Conservation (phyloP, 2,329 filamentous ascomycete species). For the Apiospora koreana region DNA sequence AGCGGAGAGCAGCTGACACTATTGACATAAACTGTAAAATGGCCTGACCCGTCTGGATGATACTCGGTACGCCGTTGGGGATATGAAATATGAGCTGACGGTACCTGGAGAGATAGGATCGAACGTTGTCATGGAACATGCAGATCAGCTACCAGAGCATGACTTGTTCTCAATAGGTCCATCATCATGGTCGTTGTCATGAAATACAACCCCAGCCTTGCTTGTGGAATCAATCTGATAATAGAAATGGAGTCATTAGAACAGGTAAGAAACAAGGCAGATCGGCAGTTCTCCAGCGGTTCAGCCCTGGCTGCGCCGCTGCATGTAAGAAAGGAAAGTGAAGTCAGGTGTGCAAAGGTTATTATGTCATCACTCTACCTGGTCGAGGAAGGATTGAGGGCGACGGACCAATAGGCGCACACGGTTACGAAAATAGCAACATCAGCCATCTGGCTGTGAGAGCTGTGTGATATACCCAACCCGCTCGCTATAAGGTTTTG, state of each 20-base stretch:
- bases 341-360: conserved; percentile 1
- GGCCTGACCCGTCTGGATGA: background rate
- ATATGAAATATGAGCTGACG: background rate
- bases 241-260: background rate
- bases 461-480: background rate
- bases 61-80: background rate
- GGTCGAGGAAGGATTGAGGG: background rate
- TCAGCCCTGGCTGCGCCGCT: conserved; percentile 1
- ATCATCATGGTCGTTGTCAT: background rate
- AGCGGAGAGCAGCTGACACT: background rate
- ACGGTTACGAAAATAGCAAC: background rate
- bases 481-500: background rate
- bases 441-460: background rate
- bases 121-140: background rate
- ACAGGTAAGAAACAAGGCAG: background rate
- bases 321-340: background rate
- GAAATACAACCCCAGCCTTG: background rate
- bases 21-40: background rate
- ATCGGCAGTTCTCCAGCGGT: background rate
- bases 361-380: conserved; percentile 4
- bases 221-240: background rate
- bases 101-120: background rate
- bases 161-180: background rate
- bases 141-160: too few species aligned
- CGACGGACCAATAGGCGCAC: background rate